Evolutionary conservation across 345 rosid genomes (phyloP), one percentile per base, ranked within the genome.

Genomic region (Eucalyptus fibrosa): DNA sequence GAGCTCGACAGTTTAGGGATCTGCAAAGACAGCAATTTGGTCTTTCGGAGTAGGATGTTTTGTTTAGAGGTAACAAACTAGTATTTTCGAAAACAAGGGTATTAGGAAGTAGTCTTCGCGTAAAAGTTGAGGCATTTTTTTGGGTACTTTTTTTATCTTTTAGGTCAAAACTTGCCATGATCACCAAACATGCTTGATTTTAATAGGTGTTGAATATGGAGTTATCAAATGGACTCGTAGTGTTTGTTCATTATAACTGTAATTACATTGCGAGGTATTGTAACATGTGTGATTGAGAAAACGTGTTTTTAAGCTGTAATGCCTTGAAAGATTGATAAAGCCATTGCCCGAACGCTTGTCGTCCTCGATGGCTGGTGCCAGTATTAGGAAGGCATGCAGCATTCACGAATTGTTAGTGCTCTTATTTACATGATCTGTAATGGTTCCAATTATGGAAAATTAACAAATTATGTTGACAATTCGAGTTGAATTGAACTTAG

Each of bases 201-300:
- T 16, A 65, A 4, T 15, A 65, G 17, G 18, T 7, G 40, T 53
- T 53, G 59, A 53, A 1, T 53, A 53, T n/a, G 8, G 34, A 65
- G 9, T n/a, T 65, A n/a, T 4, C 6, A n/a, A 15, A 65, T 15
- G 19, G 77, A n/a, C 40, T 0, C 2, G 1, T 7, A 65, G 11
- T 8, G 21, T n/a, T 65, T 65, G 77, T 0, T n/a, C 9, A 8
- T 65, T 65, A n/a, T 8, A n/a, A 16, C 1, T 8, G 37, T 6
- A 11, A 17, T 65, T 16, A n/a, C 6, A 0, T 65, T 0, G 12
- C 1, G 11, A 62, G 16, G 0, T 13, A 30, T 1, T 0, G 0
- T 30, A 30, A 30, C 3, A 28, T 1, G 16, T 6, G 69, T 2
- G 18, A 30, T 28, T 62, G 69, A 30, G 18, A 62, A 12, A 28